phyloP scores from a whole-genome alignment of 2,329 filamentous ascomycete genomes.

The Fusarium chuoi region DNA sequence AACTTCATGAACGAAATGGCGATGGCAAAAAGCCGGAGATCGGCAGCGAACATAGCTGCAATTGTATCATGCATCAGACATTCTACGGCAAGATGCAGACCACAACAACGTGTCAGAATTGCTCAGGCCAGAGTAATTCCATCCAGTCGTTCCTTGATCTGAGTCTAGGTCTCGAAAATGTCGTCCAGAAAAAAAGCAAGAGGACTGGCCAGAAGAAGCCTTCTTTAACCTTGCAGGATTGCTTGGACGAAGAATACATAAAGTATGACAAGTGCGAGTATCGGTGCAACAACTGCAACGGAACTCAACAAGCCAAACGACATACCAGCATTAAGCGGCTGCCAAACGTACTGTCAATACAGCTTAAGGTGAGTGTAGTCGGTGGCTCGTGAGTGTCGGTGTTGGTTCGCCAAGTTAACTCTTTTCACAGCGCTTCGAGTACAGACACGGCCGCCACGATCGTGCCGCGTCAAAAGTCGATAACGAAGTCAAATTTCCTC shows the following conservation, averaged over 20 bases:
- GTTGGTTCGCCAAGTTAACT: conserved; percentile 2
- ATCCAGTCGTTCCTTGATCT: conserved; percentile 92
- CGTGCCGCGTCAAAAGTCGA: conserved; percentile 86
- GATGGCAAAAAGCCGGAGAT: conserved; percentile 71
- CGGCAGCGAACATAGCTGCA: conserved; percentile 73
- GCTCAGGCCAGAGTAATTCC: conserved; percentile 82
- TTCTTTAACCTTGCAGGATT: conserved; percentile 70
- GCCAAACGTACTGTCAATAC: conserved; percentile 89
- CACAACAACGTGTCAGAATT: conserved; percentile 90
- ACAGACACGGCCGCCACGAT: conserved; percentile 71
- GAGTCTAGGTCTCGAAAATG: conserved; percentile 83
- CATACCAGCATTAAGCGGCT: conserved; percentile 85
- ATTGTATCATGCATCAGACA: conserved; percentile 92
- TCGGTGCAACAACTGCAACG: conserved; percentile 82
- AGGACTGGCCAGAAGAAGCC: conserved; percentile 61
- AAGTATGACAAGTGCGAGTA: conserved; percentile 90
- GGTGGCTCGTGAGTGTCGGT: neutral
- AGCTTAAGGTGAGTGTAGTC: conserved; percentile 77
- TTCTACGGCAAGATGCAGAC: conserved; percentile 94
- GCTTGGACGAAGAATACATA: conserved; percentile 87
- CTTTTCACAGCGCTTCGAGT: conserved; percentile 72
- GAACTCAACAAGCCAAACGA: conserved; percentile 81
- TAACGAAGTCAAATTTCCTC: conserved; percentile 84
- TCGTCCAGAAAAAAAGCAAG: conserved; percentile 72
- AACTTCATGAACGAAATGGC: conserved; percentile 85